phyloP scores from a whole-genome alignment of 1,284 basidiomycete species.

The Psilocybe mexicana region DNA sequence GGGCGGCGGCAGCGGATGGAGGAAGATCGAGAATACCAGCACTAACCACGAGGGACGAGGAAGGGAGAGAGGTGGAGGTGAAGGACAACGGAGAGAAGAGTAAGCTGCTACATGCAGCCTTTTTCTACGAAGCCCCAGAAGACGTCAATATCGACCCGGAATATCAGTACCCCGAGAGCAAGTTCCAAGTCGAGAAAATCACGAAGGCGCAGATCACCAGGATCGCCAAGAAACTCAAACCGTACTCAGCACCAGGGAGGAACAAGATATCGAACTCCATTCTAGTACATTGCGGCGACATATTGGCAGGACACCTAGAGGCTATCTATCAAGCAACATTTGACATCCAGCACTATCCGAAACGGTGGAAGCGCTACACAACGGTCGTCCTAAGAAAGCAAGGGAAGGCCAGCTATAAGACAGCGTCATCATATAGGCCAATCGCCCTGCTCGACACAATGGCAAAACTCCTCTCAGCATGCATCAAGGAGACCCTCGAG shows the following conservation, averaged over 20 bases:
- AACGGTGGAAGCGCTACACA: conserved; percentile 30
- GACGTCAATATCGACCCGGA: conserved; percentile 17
- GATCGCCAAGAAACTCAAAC: conserved; percentile 4
- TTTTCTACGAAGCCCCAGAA: conserved; percentile 14
- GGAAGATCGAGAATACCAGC: conserved; percentile 33
- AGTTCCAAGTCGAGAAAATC: conserved; percentile 18
- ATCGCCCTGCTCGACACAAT: conserved; percentile 40
- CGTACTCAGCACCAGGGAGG: conserved; percentile 6
- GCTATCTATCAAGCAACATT: background rate
- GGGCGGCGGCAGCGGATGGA: conserved; percentile 29
- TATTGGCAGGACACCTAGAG: background rate
- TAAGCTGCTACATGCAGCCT: conserved; percentile 9
- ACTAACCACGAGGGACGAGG: conserved; percentile 10
- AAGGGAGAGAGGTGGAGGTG: background rate
- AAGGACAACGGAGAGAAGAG: conserved; percentile 19
- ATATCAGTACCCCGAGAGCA: conserved; percentile 25
- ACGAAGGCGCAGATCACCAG: conserved; percentile 2
- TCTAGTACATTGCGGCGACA: background rate
- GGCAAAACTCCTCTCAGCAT: conserved; percentile 28
- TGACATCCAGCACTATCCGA: conserved; percentile 13
- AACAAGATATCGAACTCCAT: conserved; percentile 4
- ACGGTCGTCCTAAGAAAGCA: conserved; percentile 42
- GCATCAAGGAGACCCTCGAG: conserved; percentile 15
- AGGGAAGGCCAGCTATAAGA: conserved; percentile 35
- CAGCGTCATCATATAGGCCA: conserved; percentile 38